These are phyloP conservation scores for Thielaviopsis euricoi DNA, from an alignment of 2,329 filamentous ascomycete species.

Conservation along the genomic window DNA sequence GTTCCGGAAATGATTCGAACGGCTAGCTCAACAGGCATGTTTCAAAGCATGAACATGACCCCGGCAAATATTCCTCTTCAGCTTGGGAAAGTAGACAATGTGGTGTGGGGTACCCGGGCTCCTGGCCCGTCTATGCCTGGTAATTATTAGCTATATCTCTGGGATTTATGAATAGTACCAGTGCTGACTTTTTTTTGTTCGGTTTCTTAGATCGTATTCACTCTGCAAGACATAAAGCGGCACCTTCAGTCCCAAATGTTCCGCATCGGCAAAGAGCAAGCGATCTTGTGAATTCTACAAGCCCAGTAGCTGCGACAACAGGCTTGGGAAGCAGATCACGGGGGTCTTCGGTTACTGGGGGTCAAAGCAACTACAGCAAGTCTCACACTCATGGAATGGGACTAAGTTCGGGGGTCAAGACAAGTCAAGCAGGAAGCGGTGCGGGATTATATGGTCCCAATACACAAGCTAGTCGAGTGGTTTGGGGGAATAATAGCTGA, in stretches of 20 bases:
- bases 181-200: background rate
- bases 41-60: background rate
- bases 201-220: background rate
- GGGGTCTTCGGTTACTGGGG: background rate
- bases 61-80: background rate
- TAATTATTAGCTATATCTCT: background rate
- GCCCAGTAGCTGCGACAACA: background rate
- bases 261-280: background rate
- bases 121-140: background rate
- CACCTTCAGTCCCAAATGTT: background rate
- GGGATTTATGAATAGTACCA: background rate
- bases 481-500: background rate
- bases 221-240: background rate
- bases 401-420: slow-evolving; percentile 7
- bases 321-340: background rate
- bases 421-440: slow-evolving; percentile 1
- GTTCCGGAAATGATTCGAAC: background rate
- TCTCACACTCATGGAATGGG: slow-evolving; percentile 3
- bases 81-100: background rate
- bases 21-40: background rate
- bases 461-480: background rate
- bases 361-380: background rate
- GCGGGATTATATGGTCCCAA: background rate
- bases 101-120: background rate
- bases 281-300: background rate